Conservation (phyloP, 495 filamentous ascomycete genomes). For the Achaetomiella virescens region DNA sequence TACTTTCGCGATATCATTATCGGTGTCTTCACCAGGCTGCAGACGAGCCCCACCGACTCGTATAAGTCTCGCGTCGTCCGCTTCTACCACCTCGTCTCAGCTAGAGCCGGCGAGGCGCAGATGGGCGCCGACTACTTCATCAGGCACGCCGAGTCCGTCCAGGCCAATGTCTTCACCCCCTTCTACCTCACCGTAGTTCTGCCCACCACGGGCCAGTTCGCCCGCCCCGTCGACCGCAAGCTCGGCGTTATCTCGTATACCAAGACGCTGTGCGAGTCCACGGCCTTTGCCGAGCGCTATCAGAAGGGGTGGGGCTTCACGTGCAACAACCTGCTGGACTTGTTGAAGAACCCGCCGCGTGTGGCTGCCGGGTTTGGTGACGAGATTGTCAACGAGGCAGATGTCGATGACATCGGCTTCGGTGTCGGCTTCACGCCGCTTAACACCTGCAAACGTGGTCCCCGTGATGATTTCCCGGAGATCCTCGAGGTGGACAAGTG, state of each 20-base stretch:
- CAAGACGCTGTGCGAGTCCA: constrained; percentile 77
- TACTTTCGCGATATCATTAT: constrained; percentile 77
- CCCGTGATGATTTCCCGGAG: constrained; percentile 73
- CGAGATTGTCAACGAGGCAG: constrained; percentile 71
- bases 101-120: constrained; percentile 61
- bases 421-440: constrained; percentile 88
- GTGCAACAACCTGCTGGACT: constrained; percentile 74
- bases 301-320: constrained; percentile 88
- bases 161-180: constrained; percentile 70
- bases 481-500: constrained; percentile 71
- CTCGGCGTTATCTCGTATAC: constrained; percentile 86
- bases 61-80: constrained; percentile 77
- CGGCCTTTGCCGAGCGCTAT: constrained; percentile 66
- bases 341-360: constrained; percentile 79
- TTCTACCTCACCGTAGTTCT: constrained; percentile 82
- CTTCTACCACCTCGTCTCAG: constrained; percentile 86
- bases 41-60: constrained; percentile 66
- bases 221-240: constrained; percentile 83
- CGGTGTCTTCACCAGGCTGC: constrained; percentile 76
- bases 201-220: constrained; percentile 79
- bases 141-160: constrained; percentile 69
- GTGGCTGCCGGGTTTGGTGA: constrained; percentile 57
- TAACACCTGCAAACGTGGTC: constrained; percentile 68
- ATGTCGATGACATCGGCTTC: constrained; percentile 91
- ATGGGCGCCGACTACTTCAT: constrained; percentile 88